A percentile compares a stretch with the other conserved stretches of the same genome.
These are phyloP conservation scores for Globisporangium cystogenes DNA, from an alignment of 352 stramenopile genomes.

Conservation along the genomic window DNA sequence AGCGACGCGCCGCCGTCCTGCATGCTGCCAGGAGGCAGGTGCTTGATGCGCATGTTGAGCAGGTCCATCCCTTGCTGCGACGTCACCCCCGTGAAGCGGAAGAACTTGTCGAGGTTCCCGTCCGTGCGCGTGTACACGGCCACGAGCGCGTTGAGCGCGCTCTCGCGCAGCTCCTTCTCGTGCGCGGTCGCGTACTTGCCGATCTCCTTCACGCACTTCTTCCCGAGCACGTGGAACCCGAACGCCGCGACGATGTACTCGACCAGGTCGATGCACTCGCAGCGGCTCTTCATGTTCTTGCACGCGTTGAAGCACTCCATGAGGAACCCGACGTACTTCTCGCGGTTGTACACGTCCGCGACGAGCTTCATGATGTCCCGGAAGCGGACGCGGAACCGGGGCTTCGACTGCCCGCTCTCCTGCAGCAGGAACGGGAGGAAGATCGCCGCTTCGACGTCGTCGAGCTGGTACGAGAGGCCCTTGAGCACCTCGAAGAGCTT, in stretches of 20 bases:
- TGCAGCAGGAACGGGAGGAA: conserved; percentile 78
- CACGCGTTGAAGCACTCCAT: conserved; percentile 79
- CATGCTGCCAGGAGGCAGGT: conserved; percentile 45
- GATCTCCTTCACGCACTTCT: conserved; percentile 74
- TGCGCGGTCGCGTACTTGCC: conserved; percentile 71
- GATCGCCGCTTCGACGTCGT: conserved; percentile 81
- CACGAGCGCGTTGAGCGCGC: conserved; percentile 62
- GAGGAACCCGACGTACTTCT: conserved; percentile 70
- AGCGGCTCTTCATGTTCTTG: conserved; percentile 86
- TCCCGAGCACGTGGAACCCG: conserved; percentile 59
- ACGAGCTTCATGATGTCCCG: conserved; percentile 83
- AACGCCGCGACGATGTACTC: conserved; percentile 68
- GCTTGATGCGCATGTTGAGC: conserved; percentile 67
- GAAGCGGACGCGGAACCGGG: conserved; percentile 75
- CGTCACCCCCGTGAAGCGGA: conserved; percentile 61
- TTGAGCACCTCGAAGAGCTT: conserved; percentile 84
- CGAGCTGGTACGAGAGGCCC: conserved; percentile 45
- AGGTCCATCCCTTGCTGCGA: conserved; percentile 82
- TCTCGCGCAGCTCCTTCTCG: conserved; percentile 83
- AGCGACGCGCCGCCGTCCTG: conserved; percentile 7
- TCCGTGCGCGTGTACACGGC: conserved; percentile 66
- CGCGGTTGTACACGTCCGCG: conserved; percentile 69
- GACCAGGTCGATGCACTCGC: conserved; percentile 78
- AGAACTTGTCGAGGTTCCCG: conserved; percentile 73
- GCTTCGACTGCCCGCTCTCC: conserved; percentile 82